Evolutionary conservation across 169 alveolate species (phyloP), one percentile per base, ranked within the genome.

Genomic region (Eimeria maxima): DNA sequence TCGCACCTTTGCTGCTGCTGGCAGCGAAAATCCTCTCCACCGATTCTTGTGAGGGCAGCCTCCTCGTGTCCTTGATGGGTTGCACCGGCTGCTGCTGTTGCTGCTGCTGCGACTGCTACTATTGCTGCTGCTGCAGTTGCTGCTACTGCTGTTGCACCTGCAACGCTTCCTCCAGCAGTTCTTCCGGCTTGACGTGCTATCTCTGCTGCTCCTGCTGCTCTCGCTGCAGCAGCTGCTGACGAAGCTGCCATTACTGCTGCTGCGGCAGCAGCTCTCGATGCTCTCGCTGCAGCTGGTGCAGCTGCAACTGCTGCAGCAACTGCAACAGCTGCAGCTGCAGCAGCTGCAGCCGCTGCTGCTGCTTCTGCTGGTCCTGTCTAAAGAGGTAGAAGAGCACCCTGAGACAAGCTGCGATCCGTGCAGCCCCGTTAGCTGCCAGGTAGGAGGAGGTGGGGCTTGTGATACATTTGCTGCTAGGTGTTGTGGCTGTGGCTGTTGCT

Each of bases 141-240:
- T 14, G 44, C 74, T 14, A n/a, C 74, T 65, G 74, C 74, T 65
- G 74, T 3, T 38, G 84, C 84, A n/a, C 50, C 84, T 73, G 84
- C 44, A 29, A 55, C 84, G 8, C 38, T 65, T 13, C 65, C 89
- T 42, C 47, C 65, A 42, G 67, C 89, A 16, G 65, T 65, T 44
- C 38, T 65, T 78, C 60, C 18, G 84, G 71, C 71, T 24, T 0
- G 71, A 60, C 71, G 50, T 73, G 84, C 53, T 73, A 47, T 11
- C 7, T 44, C 84, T 16, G 65, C 89, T 13, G 89, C 89, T 42
- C 42, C 65, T 78, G 89, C 89, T 45, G 65, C 89, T 44, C 38
- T 22, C 38, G 16, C 60, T 11, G 60, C 60, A 11, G 60, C 60
- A 11, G 60, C 60, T 53, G 60, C 10, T 53, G 74, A 16, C 4